phyloP scores from a whole-genome alignment of 805 yeast species.

The Sugiyamaella marilandica region DNA sequence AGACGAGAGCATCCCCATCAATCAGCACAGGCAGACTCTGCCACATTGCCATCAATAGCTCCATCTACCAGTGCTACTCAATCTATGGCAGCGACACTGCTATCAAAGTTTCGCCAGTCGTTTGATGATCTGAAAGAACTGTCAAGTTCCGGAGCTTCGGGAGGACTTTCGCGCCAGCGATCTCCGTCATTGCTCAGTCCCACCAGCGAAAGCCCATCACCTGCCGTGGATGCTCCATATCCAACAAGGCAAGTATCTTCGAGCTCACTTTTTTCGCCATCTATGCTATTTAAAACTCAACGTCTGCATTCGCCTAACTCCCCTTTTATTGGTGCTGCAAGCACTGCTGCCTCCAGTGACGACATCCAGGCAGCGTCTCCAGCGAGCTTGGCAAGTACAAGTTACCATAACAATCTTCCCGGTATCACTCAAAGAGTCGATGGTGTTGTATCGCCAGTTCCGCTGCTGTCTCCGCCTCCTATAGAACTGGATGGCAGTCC shows the following conservation, averaged over 20 bases:
- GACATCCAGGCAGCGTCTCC: background rate
- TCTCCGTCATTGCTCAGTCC: background rate
- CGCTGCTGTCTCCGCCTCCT: slow-evolving; percentile 2
- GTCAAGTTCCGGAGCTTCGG: background rate
- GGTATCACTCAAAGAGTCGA: background rate
- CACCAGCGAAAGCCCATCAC: background rate
- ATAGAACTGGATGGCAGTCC: background rate
- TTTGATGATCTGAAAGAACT: slow-evolving; percentile 14
- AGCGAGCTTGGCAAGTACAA: background rate
- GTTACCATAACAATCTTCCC: background rate
- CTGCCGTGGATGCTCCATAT: background rate
- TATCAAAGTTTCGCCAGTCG: slow-evolving; percentile 14
- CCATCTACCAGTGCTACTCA: background rate
- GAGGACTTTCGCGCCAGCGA: background rate
- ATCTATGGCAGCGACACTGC: slow-evolving; percentile 6
- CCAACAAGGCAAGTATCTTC: background rate
- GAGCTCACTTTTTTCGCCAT: slow-evolving; percentile 2
- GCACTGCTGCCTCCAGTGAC: no score
- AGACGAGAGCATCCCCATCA: background rate
- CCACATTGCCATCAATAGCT: background rate
- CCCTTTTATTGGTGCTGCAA: background rate
- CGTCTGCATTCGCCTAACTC: background rate
- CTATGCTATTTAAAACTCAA: background rate
- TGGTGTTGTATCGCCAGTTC: background rate
- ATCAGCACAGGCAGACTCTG: no score